These are phyloP conservation scores for Carex cristatella DNA, from an alignment of 176 grass and related monocot genomes.

Conservation along the genomic window DNA sequence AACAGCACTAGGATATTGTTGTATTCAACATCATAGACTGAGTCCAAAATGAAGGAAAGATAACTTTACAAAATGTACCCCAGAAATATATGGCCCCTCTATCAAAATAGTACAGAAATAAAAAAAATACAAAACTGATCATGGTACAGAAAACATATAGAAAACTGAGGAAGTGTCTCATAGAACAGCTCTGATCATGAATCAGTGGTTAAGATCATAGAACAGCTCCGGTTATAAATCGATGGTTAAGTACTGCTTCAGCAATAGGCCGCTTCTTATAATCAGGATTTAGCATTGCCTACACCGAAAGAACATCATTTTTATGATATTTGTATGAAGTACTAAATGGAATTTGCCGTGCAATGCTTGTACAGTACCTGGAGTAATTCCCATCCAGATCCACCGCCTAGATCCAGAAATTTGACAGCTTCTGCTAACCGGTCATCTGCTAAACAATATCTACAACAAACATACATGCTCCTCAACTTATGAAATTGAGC, in stretches of 20 bases:
- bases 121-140: background rate
- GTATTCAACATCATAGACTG: background rate
- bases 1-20: background rate
- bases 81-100: background rate
- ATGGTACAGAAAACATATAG: background rate
- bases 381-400: slow-evolving; percentile 83
- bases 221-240: slow-evolving; percentile 65
- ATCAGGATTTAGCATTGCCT: slow-evolving; percentile 87
- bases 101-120: background rate
- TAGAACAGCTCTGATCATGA: slow-evolving; percentile 43
- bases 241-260: slow-evolving; percentile 75
- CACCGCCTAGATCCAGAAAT: slow-evolving; percentile 75
- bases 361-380: slow-evolving; percentile 46
- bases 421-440: slow-evolving; percentile 59
- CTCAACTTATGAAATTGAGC: slow-evolving; percentile 14
- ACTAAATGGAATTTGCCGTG: background rate
- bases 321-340: background rate
- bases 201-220: slow-evolving; percentile 53
- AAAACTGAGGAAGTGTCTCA: background rate
- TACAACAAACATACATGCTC: slow-evolving; percentile 21
- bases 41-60: background rate
- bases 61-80: background rate
- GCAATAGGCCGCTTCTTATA: slow-evolving; percentile 69
- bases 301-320: background rate
- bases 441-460: slow-evolving; percentile 80